Percentiles rank a stretch among this genome's conserved stretches.
These are phyloP conservation scores for Cladosporium sp. DNA, from an alignment of 2,329 filamentous ascomycete species.

Conservation along the genomic window DNA sequence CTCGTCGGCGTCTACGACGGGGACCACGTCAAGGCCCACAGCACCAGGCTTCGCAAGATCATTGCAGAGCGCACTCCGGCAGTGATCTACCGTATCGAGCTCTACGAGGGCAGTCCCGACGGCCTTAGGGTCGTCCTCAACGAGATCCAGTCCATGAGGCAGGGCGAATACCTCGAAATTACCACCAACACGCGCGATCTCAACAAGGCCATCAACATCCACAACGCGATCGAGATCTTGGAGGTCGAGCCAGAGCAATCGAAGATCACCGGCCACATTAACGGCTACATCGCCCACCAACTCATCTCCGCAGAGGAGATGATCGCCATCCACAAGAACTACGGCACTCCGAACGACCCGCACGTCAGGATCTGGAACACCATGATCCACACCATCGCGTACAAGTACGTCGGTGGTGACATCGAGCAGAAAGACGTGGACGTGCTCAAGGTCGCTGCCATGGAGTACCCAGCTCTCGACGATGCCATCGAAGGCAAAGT, in stretches of 20 bases:
- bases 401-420: background rate
- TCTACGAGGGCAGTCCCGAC: constrained; percentile 8
- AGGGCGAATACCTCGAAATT: constrained; percentile 9
- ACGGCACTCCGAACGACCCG: background rate
- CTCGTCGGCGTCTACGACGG: constrained; percentile 7
- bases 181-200: constrained; percentile 11
- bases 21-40: constrained; percentile 13
- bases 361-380: background rate
- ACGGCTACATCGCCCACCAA: constrained; percentile 14
- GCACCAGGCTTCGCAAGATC: background rate
- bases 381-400: background rate
- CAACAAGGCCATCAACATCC: constrained; percentile 9
- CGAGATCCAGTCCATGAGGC: background rate
- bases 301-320: constrained; percentile 11
- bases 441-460: background rate
- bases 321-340: background rate
- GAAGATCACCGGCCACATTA: constrained; percentile 15
- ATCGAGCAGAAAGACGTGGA: background rate
- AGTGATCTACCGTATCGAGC: background rate
- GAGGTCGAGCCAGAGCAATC: constrained; percentile 13
- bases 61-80: background rate
- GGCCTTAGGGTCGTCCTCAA: constrained; percentile 13
- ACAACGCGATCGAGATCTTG: constrained; percentile 13
- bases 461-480: background rate
- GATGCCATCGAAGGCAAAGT: background rate